These are phyloP conservation scores for Hymenoscyphus repandus DNA, from an alignment of 2,329 filamentous ascomycete genomes.

Conservation along the genomic window DNA sequence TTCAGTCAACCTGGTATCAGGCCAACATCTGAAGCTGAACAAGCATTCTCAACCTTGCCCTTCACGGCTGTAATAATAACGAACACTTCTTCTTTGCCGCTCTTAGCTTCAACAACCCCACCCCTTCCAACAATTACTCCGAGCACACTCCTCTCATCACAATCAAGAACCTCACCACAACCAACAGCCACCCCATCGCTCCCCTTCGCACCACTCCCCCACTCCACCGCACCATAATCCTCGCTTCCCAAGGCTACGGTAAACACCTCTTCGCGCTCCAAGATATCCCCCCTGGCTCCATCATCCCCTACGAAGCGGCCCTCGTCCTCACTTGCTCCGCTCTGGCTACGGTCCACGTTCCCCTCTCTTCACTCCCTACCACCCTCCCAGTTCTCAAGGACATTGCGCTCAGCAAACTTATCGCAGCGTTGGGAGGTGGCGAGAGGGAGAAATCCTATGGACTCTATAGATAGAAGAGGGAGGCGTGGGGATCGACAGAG, in stretches of 20 bases:
- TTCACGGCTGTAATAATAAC: too few species aligned
- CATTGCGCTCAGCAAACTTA: slow-evolving; percentile 13
- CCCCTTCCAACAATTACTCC: not conserved
- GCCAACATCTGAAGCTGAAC: too few species aligned
- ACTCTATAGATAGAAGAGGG: not conserved
- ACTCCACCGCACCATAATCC: not conserved
- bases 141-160: not conserved
- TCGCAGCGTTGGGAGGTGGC: not conserved
- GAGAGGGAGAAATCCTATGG: not conserved
- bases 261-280: slow-evolving; percentile 19
- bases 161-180: not conserved
- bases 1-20: too few species aligned
- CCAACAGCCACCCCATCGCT: not conserved
- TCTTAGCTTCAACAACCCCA: not conserved
- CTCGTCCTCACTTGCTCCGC: slow-evolving; percentile 15
- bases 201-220: not conserved
- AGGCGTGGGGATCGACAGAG: slow-evolving; percentile 9
- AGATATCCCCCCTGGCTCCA: slow-evolving; percentile 15
- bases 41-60: too few species aligned
- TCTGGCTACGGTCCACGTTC: not conserved
- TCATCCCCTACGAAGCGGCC: slow-evolving; percentile 21
- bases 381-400: not conserved
- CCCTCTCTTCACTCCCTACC: not conserved
- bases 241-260: not conserved
- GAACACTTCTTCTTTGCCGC: too few species aligned